A percentile compares a stretch with the other conserved stretches of the same genome.
phyloP scores from a whole-genome alignment of 257 asterid genomes.

The Coffea canephora region DNA sequence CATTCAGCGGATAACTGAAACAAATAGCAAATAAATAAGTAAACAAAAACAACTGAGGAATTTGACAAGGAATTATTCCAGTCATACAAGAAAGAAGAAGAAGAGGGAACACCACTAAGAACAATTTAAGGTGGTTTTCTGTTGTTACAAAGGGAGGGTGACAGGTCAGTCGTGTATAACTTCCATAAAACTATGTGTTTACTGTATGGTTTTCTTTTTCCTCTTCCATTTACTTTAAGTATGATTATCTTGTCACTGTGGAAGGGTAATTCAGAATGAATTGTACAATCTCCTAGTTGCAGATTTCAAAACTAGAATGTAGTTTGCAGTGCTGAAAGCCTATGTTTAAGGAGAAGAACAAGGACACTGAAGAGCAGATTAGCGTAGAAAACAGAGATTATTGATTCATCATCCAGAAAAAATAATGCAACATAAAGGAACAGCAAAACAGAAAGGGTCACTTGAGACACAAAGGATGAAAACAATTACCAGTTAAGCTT shows the following conservation, averaged over 20 bases:
- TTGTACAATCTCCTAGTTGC: background rate
- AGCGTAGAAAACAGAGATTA: background rate
- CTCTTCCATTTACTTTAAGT: background rate
- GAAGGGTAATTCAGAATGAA: background rate
- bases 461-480: background rate
- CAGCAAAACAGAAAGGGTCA: background rate
- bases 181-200: background rate
- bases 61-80: background rate
- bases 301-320: background rate
- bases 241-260: background rate
- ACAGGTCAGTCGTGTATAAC: background rate
- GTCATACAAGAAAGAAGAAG: background rate
- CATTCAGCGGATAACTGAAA: slow-evolving; percentile 94
- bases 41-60: slow-evolving; percentile 9
- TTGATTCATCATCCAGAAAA: background rate
- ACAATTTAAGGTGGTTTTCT: background rate
- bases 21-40: slow-evolving; percentile 15
- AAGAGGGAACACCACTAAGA: background rate
- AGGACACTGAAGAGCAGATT: too few relatives aligned
- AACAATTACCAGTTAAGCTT: too few relatives aligned
- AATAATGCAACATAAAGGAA: background rate
- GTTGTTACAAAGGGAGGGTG: background rate
- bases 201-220: background rate
- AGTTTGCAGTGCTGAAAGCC: background rate
- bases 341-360: background rate